Conservation (phyloP, 2,329 filamentous ascomycete genomes). For the Calonectria pauciramosa region DNA sequence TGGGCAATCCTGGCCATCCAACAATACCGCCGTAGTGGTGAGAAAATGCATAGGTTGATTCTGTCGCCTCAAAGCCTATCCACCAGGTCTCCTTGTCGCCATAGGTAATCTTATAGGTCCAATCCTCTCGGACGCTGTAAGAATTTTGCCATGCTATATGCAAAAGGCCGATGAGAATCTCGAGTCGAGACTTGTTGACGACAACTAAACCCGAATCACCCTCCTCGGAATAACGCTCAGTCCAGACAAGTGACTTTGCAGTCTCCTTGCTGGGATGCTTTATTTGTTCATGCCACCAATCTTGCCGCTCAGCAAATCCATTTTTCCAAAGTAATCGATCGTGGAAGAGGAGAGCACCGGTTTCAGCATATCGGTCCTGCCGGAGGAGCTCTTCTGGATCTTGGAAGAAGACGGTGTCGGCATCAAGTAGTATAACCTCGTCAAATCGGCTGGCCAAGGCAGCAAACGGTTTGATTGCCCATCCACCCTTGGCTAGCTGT, state of each 20-base stretch:
- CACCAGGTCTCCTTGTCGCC: constrained; percentile 63
- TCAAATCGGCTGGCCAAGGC: constrained; percentile 53
- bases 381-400: constrained; percentile 50
- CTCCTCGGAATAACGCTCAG: constrained; percentile 57
- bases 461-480: constrained; percentile 59
- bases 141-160: constrained; percentile 62
- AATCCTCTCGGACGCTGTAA: constrained; percentile 52
- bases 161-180: constrained; percentile 55
- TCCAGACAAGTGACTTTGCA: constrained; percentile 54
- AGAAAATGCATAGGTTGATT: constrained; percentile 55
- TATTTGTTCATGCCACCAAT: constrained; percentile 56
- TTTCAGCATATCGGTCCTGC: constrained; percentile 48
- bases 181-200: constrained; percentile 54
- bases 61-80: constrained; percentile 58
- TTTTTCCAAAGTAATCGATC: constrained; percentile 57
- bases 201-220: constrained; percentile 58
- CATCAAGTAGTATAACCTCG: constrained; percentile 55
- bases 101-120: constrained; percentile 57
- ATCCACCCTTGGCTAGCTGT: constrained; percentile 48
- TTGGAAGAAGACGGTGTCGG: constrained; percentile 56
- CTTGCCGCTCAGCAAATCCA: constrained; percentile 49
- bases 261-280: constrained; percentile 51
- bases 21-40: constrained; percentile 57
- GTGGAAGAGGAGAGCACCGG: constrained; percentile 56
- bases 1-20: constrained; percentile 46